Conservation (phyloP, 768 basidiomycete genomes). For the Plicaturopsis crispa region DNA sequence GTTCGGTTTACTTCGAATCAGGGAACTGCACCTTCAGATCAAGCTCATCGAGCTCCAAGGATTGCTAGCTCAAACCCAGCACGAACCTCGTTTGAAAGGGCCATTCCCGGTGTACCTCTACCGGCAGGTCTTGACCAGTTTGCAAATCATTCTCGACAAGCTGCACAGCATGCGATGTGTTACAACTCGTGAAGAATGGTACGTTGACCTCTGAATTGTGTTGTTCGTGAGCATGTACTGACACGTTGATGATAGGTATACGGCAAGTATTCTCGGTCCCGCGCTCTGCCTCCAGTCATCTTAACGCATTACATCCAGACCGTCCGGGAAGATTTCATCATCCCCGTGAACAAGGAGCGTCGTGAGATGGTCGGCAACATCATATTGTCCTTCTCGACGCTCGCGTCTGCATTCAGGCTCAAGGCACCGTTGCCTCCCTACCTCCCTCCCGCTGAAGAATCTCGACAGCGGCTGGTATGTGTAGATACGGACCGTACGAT, state of each 20-base stretch:
- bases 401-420: conserved; percentile 72
- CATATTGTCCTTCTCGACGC: conserved; percentile 78
- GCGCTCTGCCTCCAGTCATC: conserved; percentile 1
- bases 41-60: conserved; percentile 82
- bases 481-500: background rate
- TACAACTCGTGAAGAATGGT: conserved; percentile 95
- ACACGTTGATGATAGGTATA: conserved; percentile 44
- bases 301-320: conserved; percentile 34
- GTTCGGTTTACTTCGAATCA: conserved; percentile 18
- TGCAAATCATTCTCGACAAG: conserved; percentile 82
- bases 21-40: conserved; percentile 94
- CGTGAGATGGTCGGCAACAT: conserved; percentile 95
- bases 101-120: conserved; percentile 88
- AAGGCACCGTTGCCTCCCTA: conserved; percentile 96
- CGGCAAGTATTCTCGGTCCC: conserved; percentile 36
- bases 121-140: conserved; percentile 69
- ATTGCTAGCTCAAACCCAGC: conserved; percentile 80
- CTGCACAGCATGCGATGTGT: conserved; percentile 96
- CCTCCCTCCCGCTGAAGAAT: conserved; percentile 86
- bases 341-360: conserved; percentile 84
- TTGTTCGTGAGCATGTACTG: conserved; percentile 6
- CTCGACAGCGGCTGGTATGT: conserved; percentile 69
- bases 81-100: conserved; percentile 93
- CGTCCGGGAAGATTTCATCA: conserved; percentile 80
- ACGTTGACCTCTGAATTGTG: too few species aligned